A percentile compares a stretch with the other conserved stretches of the same genome.
These are phyloP conservation scores for Narthecium ossifragum DNA, from an alignment of 106 monocot genomes.

Conservation along the genomic window DNA sequence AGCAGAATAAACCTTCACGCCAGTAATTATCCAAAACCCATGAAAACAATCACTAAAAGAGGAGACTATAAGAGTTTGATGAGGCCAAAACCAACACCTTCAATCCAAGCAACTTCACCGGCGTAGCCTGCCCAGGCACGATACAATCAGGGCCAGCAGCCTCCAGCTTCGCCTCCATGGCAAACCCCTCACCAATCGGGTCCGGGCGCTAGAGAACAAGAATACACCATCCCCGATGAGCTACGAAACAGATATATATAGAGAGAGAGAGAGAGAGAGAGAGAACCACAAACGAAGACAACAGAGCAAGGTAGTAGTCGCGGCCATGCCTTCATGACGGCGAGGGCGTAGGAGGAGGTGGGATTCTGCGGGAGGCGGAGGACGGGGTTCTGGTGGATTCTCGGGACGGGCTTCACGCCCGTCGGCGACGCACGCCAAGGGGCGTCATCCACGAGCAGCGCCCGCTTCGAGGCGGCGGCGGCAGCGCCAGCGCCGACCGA, in stretches of 20 bases:
- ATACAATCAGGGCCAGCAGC: slow-evolving; percentile 87
- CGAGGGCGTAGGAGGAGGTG: slow-evolving; percentile 52
- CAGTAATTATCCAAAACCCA: no score
- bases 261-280: background rate
- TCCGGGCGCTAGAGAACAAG: slow-evolving; percentile 39
- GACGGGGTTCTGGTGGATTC: slow-evolving; percentile 73
- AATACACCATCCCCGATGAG: background rate
- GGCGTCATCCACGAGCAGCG: slow-evolving; percentile 78
- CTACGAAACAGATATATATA: background rate
- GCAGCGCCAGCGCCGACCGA: slow-evolving; percentile 14
- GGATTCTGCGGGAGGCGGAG: slow-evolving; percentile 58
- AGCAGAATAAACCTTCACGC: no score
- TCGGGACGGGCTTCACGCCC: slow-evolving; percentile 57
- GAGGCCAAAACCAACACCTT: no score
- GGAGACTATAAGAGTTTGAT: no score
- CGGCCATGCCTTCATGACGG: slow-evolving; percentile 78
- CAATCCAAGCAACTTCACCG: slow-evolving; percentile 71
- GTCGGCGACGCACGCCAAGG: slow-evolving; percentile 69
- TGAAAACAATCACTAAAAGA: no score
- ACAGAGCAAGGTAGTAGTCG: background rate
- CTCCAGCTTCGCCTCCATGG: slow-evolving; percentile 64
- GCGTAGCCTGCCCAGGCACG: slow-evolving; percentile 70
- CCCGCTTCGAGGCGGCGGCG: slow-evolving; percentile 19
- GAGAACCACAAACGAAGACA: background rate
- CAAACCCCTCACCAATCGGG: slow-evolving; percentile 79